Base-by-base conservation (phyloP, 1,139 yeast species). In the Diutina mesorugosa region DNA sequence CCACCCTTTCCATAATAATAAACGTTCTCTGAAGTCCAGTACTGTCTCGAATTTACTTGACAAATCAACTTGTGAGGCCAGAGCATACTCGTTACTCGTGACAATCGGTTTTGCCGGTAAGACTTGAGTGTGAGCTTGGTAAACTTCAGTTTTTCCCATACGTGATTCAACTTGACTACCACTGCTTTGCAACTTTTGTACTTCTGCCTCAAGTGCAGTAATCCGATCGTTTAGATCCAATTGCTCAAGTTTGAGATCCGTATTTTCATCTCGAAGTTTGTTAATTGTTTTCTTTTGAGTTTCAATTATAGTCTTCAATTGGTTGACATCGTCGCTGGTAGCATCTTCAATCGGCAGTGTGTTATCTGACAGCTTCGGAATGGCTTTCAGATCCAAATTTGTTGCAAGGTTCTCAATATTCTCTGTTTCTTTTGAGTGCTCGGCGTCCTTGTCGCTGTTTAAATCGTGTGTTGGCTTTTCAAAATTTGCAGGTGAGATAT, bases 1-100 rank as follows among this genome's bases (percentile, higher is more conserved):
- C 93, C 95, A 90, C 50, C 83, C 84, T 62, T 83, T 83, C 96
- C 96, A 90, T 60, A 82, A 79, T 69, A 74, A 63, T 28, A 76
- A 62, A 54, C 68, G 66, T 58, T 75, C 79, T 63, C 76, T 70
- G 64, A 74, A 76, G 57, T 76, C 77, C 14, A 16, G 47, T 9
- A 51, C 54, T 4, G 9, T 6, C n/a, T 38, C 47, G 8, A 51
- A 21, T 45, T 51, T 35, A 6, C 10, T 21, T 9, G 54, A n/a
- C 10, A 51, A 35, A 26, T 51, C 47, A 28, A 21, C 32, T 54
- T 67, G 68, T 4, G 76, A 69, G 12, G 55, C 57, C 0, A 72
- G 64, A 2, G 77, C 77, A 60, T 70, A 74, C 46, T 66, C 71
- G 58, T 73, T 74, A 32, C 60, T 65, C 45, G 74, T 72, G 59